phyloP scores from a whole-genome alignment of 2,329 filamentous ascomycete species.

The Arthrobotrys conoides region DNA sequence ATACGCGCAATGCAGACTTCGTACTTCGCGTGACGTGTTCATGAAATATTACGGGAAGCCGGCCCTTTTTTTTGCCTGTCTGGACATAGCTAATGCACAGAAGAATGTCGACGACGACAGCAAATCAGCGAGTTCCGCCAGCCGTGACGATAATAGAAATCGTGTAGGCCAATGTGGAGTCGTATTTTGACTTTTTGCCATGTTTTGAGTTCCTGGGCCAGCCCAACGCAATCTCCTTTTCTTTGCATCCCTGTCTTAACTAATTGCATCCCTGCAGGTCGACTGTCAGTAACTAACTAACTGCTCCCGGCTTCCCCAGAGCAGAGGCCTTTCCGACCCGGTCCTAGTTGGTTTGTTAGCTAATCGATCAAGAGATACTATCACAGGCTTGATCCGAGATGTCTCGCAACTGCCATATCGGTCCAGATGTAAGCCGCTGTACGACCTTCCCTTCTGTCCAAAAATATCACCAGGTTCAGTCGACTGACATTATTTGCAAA shows the following conservation, averaged over 20 bases:
- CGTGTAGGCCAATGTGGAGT: constrained; percentile 1
- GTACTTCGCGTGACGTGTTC: not conserved
- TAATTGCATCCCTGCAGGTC: not conserved
- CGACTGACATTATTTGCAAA: constrained; percentile 35
- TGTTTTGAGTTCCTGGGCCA: constrained; percentile 18
- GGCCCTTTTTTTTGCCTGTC: constrained; percentile 1
- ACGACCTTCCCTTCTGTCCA: constrained; percentile 2
- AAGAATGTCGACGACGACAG: not conserved
- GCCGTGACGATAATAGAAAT: constrained; percentile 8
- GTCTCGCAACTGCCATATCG: constrained; percentile 28
- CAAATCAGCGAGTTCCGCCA: not conserved
- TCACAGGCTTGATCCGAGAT: constrained; percentile 17
- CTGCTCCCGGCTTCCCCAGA: not conserved
- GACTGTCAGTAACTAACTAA: no score
- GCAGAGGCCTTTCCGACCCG: not conserved
- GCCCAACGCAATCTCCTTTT: constrained; percentile 34
- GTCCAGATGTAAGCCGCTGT: constrained; percentile 21
- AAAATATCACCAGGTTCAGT: constrained; percentile 33
- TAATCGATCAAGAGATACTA: constrained; percentile 30
- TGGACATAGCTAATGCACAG: not conserved
- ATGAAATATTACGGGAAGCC: not conserved
- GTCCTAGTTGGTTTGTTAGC: not conserved
- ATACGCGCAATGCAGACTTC: no score
- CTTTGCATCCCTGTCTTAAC: not conserved
- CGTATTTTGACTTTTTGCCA: constrained; percentile 26